Percentiles rank a stretch among this genome's conserved stretches.
Evolutionary conservation across 306 rosid genomes (phyloP).

Genomic region (Rubus parviflorus): DNA sequence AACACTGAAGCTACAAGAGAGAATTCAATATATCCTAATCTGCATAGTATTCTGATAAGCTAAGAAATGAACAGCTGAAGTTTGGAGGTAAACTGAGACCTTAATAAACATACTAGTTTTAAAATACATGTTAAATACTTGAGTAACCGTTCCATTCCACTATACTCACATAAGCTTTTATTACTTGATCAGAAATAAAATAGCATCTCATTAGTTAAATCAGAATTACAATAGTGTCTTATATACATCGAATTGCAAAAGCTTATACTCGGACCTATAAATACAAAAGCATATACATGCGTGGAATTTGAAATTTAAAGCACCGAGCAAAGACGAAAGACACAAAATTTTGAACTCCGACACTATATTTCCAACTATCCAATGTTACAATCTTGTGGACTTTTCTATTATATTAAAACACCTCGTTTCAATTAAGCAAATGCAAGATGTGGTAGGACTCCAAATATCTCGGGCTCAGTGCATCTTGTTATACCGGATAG

Average conservation of each 20-base stretch:
- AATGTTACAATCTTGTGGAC: background rate
- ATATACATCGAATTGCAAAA: background rate
- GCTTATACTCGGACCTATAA: background rate
- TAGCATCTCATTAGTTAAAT: no score
- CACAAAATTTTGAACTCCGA: background rate
- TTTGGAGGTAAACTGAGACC: no score
- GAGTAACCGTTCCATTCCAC: no score
- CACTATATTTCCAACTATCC: background rate
- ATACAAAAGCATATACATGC: background rate
- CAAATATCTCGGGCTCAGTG: background rate
- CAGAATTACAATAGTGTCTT: background rate
- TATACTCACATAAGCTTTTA: background rate
- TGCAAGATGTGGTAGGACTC: background rate
- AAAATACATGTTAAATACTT: no score
- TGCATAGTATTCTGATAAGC: no score
- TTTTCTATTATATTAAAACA: no score
- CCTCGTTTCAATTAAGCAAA: background rate
- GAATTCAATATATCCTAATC: no score
- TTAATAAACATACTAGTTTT: no score
- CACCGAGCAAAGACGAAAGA: no score
- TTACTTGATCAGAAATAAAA: background rate
- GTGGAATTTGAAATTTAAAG: background rate
- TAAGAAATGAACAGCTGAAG: no score
- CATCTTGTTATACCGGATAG: background rate
- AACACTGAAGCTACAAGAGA: no score